Evolutionary conservation across 2,329 filamentous ascomycete genomes (phyloP), one percentile per base, ranked within the genome.

Genomic region (Cordyceps tenuipes): DNA sequence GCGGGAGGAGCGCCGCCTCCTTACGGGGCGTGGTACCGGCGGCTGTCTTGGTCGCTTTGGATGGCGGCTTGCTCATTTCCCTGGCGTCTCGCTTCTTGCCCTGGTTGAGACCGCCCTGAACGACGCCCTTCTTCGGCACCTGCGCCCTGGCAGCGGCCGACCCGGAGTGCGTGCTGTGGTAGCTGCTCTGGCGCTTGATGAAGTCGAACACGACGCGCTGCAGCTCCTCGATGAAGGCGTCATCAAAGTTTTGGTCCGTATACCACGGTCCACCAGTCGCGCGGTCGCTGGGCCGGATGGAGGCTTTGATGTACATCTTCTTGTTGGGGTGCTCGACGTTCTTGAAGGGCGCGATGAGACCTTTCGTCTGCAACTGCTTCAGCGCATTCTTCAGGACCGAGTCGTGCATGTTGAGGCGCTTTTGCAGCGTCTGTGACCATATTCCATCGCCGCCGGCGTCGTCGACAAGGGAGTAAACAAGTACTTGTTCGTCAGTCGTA

Each of bases 221-320:
- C 54, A 97, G 79, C 47, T 85, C 84, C 60, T 89, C 85, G 67
- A 97, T 92, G 71, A 99, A 90, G 61, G 88, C 89, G 64, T 89
- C 87, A 73, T 99, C 94, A 13, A 97, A 82, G 64, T 92, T 89
- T 57, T 91, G 90, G 64, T 96, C 91, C 8, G 90, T 92, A 72
- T 94, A 97, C 90, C 93, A 99, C 9, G 91, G 89, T 1, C 94
- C 94, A 52, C 94, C 94, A 0, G 91, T 96, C 51, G 95, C 90
- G 63, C 94, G 89, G 63, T 97, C 92, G 58, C 88, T 90, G 0
- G 94, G 93, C 12, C 86, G 84, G 62, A 99, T 82, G 63, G 87
- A 87, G 58, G 87, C 85, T 69, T 96, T 87, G 81, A 99, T 96
- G 79, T 94, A 99, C 82, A 96, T 96, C 76, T 96, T 96, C 71